These are phyloP conservation scores for Solanum sejunctum DNA, from an alignment of 257 asterid species.

Conservation along the genomic window DNA sequence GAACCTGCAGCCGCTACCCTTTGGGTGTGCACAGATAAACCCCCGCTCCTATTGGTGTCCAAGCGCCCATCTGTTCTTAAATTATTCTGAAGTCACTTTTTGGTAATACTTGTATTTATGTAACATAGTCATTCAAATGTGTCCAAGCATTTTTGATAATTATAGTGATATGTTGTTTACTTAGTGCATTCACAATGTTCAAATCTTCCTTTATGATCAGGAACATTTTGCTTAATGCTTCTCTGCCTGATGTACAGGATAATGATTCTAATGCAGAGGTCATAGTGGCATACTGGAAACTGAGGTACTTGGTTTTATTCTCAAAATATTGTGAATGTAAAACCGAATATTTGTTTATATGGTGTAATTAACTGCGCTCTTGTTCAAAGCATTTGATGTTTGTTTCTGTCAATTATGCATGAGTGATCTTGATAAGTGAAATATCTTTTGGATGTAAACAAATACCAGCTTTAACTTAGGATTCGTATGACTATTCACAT, in stretches of 20 bases:
- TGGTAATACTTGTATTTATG: not conserved
- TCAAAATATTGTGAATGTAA: not conserved
- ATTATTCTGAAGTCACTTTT: not conserved
- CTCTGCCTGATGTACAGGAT: conserved; percentile 27
- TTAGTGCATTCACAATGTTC: not conserved
- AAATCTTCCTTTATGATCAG: not conserved
- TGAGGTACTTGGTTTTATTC: conserved; percentile 31
- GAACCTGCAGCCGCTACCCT: no score
- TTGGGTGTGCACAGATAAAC: no score
- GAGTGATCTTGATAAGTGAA: not conserved
- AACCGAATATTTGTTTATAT: not conserved
- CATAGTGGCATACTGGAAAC: conserved; percentile 64
- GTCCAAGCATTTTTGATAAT: not conserved
- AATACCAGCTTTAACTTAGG: not conserved
- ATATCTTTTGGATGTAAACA: not conserved
- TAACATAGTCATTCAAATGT: not conserved
- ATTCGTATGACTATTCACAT: not conserved
- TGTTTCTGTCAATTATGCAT: not conserved
- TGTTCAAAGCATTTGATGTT: not conserved
- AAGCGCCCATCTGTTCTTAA: not conserved
- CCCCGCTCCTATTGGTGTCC: not conserved
- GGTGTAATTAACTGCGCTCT: not conserved
- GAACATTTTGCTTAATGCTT: not conserved
- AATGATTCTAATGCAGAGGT: conserved; percentile 12
- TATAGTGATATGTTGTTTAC: not conserved